phyloP scores from a whole-genome alignment of 139 green algal genomes.

The Pleodorina starrii region DNA sequence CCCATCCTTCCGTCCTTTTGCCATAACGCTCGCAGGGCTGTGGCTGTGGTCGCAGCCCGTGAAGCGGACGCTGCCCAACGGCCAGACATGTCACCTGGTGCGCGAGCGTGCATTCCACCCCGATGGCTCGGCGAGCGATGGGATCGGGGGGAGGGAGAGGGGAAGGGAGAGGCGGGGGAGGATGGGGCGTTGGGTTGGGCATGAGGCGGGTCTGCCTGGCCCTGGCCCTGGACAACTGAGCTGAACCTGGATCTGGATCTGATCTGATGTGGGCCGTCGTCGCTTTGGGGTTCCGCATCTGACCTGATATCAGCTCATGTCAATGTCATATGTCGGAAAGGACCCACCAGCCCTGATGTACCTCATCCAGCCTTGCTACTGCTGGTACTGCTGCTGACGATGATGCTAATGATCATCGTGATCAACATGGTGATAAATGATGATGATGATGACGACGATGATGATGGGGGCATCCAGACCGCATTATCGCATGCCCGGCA shows the following conservation, averaged over 20 bases:
- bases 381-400: too few relatives aligned
- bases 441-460: too few relatives aligned
- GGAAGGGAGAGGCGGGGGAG: not conserved
- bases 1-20: not conserved
- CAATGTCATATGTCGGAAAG: too few relatives aligned
- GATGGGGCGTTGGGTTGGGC: not conserved
- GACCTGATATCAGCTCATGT: too few relatives aligned
- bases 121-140: not conserved
- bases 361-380: too few relatives aligned
- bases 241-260: not conserved
- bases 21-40: constrained; percentile 51
- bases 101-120: not conserved
- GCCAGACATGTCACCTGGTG: constrained; percentile 28
- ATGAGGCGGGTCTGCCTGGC: not conserved
- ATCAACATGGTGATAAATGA: too few relatives aligned
- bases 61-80: not conserved
- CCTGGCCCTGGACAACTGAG: not conserved
- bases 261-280: not conserved
- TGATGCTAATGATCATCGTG: too few relatives aligned
- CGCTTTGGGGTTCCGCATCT: too few relatives aligned
- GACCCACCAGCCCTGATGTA: too few relatives aligned
- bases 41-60: constrained; percentile 81
- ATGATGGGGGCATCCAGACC: too few relatives aligned
- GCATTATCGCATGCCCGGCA: too few relatives aligned
- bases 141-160: too few relatives aligned